Conservation (phyloP, 371 early-diverging fungal species). For the Lichtheimia hyalospora region DNA sequence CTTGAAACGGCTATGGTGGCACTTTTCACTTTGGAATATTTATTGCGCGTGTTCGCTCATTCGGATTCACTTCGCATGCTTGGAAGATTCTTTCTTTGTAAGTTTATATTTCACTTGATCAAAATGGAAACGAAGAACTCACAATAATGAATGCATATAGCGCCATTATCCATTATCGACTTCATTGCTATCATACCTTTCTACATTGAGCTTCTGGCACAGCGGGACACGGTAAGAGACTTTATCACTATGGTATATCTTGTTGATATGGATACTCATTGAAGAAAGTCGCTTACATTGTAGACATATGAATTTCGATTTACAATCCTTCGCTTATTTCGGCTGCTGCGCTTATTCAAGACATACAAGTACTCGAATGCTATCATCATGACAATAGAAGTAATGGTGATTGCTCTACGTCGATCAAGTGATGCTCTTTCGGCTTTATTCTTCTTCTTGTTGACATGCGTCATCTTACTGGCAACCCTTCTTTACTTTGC, state of each 20-base stretch:
- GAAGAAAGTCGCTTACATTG: neutral
- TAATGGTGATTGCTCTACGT: slow-evolving; percentile 81
- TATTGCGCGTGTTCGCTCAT: slow-evolving; percentile 71
- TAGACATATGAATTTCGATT: slow-evolving; percentile 83
- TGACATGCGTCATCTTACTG: slow-evolving; percentile 73
- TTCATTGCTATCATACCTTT: slow-evolving; percentile 82
- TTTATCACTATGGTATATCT: neutral
- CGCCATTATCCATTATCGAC: slow-evolving; percentile 76
- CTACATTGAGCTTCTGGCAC: slow-evolving; percentile 72
- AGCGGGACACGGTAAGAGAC: slow-evolving; percentile 65
- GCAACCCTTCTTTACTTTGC: slow-evolving; percentile 85
- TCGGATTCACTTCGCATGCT: slow-evolving; percentile 63
- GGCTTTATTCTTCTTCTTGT: slow-evolving; percentile 77
- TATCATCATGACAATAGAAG: slow-evolving; percentile 78
- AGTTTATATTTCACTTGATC: neutral
- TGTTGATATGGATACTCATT: neutral
- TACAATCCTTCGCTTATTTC: slow-evolving; percentile 79
- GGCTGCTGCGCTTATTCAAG: slow-evolving; percentile 79
- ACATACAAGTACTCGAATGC: slow-evolving; percentile 80
- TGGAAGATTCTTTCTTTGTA: slow-evolving; percentile 44
- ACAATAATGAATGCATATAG: slow-evolving; percentile 22
- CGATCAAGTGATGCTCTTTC: slow-evolving; percentile 77
- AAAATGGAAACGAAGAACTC: neutral
- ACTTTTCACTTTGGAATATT: slow-evolving; percentile 77
- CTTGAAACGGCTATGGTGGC: slow-evolving; percentile 78